Conservation (phyloP, 2,329 filamentous ascomycete genomes). For the Cryphonectria japonica region DNA sequence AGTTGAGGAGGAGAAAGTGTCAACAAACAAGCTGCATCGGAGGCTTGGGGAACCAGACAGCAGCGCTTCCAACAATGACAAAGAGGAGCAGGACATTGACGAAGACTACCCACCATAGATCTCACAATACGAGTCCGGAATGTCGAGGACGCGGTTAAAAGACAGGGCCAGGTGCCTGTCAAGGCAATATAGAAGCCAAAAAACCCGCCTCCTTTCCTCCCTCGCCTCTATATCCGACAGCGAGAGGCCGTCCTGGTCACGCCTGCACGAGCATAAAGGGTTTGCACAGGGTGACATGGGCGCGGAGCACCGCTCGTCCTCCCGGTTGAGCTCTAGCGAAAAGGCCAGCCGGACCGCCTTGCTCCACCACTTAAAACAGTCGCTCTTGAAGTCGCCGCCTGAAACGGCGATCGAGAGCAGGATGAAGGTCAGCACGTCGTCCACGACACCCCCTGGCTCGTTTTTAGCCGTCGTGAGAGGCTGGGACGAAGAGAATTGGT, state of each 20-base stretch:
- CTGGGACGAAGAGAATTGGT: slow-evolving; percentile 32
- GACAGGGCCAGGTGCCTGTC: slow-evolving; percentile 53
- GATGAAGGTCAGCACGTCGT: slow-evolving; percentile 50
- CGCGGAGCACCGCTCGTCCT: slow-evolving; percentile 40
- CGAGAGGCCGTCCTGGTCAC: slow-evolving; percentile 35
- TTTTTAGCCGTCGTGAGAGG: slow-evolving; percentile 40
- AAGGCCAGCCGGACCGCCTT: slow-evolving; percentile 46
- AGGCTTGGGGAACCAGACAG: too few relatives aligned
- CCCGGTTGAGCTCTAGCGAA: slow-evolving; percentile 43
- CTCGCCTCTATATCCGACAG: slow-evolving; percentile 44
- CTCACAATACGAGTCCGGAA: slow-evolving; percentile 52
- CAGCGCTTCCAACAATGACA: background rate
- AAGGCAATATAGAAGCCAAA: slow-evolving; percentile 52
- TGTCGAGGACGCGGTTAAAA: slow-evolving; percentile 48
- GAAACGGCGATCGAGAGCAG: slow-evolving; percentile 51
- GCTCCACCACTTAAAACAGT: slow-evolving; percentile 52
- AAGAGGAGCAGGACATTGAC: background rate
- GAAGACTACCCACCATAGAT: slow-evolving; percentile 40
- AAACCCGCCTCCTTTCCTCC: slow-evolving; percentile 51
- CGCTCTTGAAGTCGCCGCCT: slow-evolving; percentile 52
- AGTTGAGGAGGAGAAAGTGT: background rate
- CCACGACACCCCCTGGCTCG: slow-evolving; percentile 42
- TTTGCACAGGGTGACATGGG: slow-evolving; percentile 38
- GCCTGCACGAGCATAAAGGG: slow-evolving; percentile 39
- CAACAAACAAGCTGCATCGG: background rate